These are phyloP conservation scores for Martiniozyma abietophila DNA, from an alignment of 805 yeast genomes.

Conservation along the genomic window DNA sequence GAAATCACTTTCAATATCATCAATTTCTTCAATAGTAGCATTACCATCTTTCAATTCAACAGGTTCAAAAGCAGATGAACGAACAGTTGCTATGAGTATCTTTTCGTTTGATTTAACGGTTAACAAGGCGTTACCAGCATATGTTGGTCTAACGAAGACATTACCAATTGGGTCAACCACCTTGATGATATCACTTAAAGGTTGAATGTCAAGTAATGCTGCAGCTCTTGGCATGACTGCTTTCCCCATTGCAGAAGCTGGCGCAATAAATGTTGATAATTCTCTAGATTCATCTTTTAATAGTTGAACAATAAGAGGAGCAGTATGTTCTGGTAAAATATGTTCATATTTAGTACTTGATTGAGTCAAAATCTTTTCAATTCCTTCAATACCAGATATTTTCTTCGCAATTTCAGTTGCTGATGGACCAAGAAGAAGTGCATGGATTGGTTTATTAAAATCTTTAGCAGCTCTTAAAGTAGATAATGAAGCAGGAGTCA, in stretches of 20 bases:
- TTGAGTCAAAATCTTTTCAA: slow-evolving; percentile 50
- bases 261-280: slow-evolving; percentile 47
- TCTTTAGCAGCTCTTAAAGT: slow-evolving; percentile 70
- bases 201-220: slow-evolving; percentile 79
- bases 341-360: slow-evolving; percentile 52
- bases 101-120: slow-evolving; percentile 68
- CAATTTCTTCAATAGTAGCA: slow-evolving; percentile 40
- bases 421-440: slow-evolving; percentile 59
- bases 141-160: slow-evolving; percentile 87
- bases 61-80: slow-evolving; percentile 72
- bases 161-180: slow-evolving; percentile 42
- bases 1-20: slow-evolving; percentile 28
- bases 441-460: slow-evolving; percentile 74
- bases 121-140: slow-evolving; percentile 89
- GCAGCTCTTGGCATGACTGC: slow-evolving; percentile 79
- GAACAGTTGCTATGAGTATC: slow-evolving; percentile 61
- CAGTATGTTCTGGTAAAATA: slow-evolving; percentile 68
- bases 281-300: slow-evolving; percentile 26
- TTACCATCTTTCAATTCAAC: slow-evolving; percentile 26
- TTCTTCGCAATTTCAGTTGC: slow-evolving; percentile 42
- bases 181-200: slow-evolving; percentile 70
- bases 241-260: slow-evolving; percentile 85
- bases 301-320: slow-evolving; percentile 53
- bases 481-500: slow-evolving; percentile 62
- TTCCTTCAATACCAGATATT: slow-evolving; percentile 43